A percentile compares a stretch with the other conserved stretches of the same genome.
Conservation (phyloP, 202 grass and related monocot genomes). For the Brachypodium distachyon region DNA sequence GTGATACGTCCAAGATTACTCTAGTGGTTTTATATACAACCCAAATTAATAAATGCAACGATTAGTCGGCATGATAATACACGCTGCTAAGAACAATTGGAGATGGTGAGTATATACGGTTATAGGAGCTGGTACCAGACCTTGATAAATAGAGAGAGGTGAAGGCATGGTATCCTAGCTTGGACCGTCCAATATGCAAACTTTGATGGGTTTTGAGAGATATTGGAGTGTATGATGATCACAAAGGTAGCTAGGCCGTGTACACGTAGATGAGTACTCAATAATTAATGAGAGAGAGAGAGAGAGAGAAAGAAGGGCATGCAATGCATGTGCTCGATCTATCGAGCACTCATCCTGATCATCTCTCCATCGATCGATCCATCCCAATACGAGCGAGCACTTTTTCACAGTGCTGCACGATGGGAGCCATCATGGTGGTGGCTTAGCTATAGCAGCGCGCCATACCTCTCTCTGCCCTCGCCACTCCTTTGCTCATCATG, state of each 20-base stretch:
- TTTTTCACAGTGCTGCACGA: slow-evolving; percentile 34
- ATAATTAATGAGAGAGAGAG: slow-evolving; percentile 11
- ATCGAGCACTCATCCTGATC: too few species aligned
- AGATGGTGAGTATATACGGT: too few species aligned
- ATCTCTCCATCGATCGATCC: background rate
- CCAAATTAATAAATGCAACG: too few species aligned
- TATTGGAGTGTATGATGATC: background rate
- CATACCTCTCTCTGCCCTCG: background rate
- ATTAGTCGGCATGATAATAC: too few species aligned
- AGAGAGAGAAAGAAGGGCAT: background rate
- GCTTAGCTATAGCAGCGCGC: background rate
- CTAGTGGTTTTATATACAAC: too few species aligned
- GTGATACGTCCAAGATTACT: too few species aligned
- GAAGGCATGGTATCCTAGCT: background rate
- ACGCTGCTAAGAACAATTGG: too few species aligned
- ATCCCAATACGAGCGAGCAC: slow-evolving; percentile 13
- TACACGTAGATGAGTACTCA: slow-evolving; percentile 19
- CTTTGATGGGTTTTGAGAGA: background rate
- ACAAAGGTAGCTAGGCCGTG: background rate
- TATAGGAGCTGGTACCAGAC: too few species aligned
- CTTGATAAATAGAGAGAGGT: too few species aligned
- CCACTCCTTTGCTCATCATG: slow-evolving; percentile 17
- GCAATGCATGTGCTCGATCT: slow-evolving; percentile 18
- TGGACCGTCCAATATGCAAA: background rate
- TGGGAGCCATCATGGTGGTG: slow-evolving; percentile 27